Conservation (phyloP, 1,284 basidiomycete species). For the Cutaneotrichosporon spelunceum region DNA sequence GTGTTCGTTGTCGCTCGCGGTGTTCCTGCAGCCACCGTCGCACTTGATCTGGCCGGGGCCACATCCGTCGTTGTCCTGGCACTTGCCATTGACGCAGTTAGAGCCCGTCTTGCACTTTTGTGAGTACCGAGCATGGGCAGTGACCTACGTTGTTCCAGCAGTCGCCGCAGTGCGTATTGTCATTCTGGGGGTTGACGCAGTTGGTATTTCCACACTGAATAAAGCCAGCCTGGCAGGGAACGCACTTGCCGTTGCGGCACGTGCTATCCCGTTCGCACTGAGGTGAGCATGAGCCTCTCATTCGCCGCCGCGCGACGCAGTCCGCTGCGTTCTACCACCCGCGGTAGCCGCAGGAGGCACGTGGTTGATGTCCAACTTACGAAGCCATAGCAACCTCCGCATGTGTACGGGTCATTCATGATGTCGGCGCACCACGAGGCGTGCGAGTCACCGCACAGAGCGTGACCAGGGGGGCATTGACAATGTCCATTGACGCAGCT, state of each 20-base stretch:
- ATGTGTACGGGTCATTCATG: neutral
- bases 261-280: neutral
- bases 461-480: neutral
- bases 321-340: too few species aligned
- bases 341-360: too few species aligned
- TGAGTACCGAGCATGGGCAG: neutral
- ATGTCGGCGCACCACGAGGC: neutral
- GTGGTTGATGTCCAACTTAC: neutral
- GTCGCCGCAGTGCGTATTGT: neutral
- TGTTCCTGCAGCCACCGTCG: neutral
- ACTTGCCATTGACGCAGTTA: slow-evolving; percentile 1
- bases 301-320: too few species aligned
- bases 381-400: neutral
- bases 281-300: neutral
- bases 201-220: neutral
- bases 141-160: neutral
- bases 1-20: neutral
- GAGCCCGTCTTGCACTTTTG: neutral
- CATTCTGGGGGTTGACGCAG: neutral
- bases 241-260: neutral
- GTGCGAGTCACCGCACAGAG: neutral
- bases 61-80: neutral
- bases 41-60: neutral
- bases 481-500: neutral
- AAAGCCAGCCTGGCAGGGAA: neutral